phyloP scores from a whole-genome alignment of 208 protist species.

The Endotrypanum monterogeii region DNA sequence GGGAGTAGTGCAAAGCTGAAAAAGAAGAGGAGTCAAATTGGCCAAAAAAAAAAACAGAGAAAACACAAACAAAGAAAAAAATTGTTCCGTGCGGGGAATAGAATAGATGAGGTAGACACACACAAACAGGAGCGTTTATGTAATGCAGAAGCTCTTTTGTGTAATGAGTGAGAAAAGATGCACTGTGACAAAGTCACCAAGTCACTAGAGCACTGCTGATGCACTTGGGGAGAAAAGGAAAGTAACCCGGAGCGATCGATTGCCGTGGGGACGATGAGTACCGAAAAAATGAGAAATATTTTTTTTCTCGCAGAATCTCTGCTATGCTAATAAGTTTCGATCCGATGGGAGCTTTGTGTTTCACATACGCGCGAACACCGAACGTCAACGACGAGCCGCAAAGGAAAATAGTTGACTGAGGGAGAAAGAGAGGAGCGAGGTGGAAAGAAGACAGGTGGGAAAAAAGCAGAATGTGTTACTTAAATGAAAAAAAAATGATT shows the following conservation, averaged over 20 bases:
- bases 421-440: background rate
- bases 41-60: conserved; percentile 9
- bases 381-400: background rate
- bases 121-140: background rate
- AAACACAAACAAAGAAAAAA: conserved; percentile 15
- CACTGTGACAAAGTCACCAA: background rate
- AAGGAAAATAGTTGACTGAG: background rate
- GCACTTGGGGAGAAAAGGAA: background rate
- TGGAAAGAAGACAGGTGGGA: background rate
- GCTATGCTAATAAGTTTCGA: background rate
- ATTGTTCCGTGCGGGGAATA: conserved; percentile 8
- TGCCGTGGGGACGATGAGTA: background rate
- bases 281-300: background rate
- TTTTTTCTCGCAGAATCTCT: background rate
- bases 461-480: too few relatives aligned
- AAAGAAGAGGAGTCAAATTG: conserved; percentile 10
- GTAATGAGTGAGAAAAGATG: background rate
- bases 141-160: background rate
- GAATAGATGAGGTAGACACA: background rate
- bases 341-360: background rate
- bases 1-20: conserved; percentile 18
- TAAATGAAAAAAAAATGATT: background rate
- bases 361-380: background rate
- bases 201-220: background rate
- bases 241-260: background rate